Evolutionary conservation across 768 basidiomycete species (phyloP).

Genomic region (Lepiota venenata): DNA sequence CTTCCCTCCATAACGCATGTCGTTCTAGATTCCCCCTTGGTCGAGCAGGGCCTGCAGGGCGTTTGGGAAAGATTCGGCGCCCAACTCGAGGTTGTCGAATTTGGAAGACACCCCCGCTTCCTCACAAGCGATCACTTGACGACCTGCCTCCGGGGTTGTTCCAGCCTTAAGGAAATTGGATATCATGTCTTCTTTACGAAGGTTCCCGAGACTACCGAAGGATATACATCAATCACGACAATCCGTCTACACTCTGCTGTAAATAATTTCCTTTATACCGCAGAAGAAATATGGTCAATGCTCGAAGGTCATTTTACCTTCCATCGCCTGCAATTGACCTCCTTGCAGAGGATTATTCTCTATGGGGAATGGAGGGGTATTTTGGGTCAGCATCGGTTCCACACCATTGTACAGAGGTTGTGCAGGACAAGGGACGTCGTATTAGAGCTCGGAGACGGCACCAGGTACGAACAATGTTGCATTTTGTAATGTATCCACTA

Average conservation of each 20-base stretch:
- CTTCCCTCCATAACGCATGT: constrained; percentile 52
- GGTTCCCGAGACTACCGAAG: constrained; percentile 18
- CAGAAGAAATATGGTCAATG: constrained; percentile 33
- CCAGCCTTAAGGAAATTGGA: constrained; percentile 47
- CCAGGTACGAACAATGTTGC: neutral
- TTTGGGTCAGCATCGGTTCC: constrained; percentile 31
- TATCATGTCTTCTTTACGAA: constrained; percentile 53
- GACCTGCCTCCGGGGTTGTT: constrained; percentile 42
- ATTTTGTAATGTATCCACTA: neutral
- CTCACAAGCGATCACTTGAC: constrained; percentile 45
- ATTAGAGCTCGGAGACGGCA: constrained; percentile 3
- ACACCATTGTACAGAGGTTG: neutral
- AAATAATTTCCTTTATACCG: constrained; percentile 37
- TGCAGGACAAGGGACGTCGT: neutral
- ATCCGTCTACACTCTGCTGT: constrained; percentile 51
- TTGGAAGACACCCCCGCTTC: constrained; percentile 57
- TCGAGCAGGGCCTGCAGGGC: constrained; percentile 33
- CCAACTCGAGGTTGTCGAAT: constrained; percentile 52
- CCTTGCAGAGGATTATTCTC: constrained; percentile 41
- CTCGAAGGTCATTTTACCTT: constrained; percentile 45
- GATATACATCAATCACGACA: constrained; percentile 33
- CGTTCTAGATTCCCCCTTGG: constrained; percentile 46
- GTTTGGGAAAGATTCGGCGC: constrained; percentile 49
- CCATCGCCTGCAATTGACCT: constrained; percentile 40
- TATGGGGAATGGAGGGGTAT: constrained; percentile 52